Conservation (phyloP, 306 rosid species). For the Sicyos baderoa region DNA sequence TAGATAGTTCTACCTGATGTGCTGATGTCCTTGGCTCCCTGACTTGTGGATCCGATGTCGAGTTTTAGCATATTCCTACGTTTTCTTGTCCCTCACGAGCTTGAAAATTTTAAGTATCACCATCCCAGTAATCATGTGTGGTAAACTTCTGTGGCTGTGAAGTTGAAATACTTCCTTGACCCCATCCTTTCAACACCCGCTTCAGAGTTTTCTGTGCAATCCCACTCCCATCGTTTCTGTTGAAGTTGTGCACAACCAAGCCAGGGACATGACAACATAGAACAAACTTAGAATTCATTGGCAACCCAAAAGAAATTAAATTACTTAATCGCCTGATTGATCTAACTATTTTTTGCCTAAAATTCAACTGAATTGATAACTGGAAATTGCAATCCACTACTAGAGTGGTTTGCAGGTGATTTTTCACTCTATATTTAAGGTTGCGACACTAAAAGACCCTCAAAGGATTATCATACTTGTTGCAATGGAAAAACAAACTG, state of each 20-base stretch:
- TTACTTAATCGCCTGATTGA: background rate
- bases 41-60: background rate
- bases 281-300: background rate
- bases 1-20: slow-evolving; percentile 18
- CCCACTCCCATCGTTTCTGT: slow-evolving; percentile 72
- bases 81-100: slow-evolving; percentile 9
- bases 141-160: slow-evolving; percentile 38
- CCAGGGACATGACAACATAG: background rate
- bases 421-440: background rate
- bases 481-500: background rate
- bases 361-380: slow-evolving; percentile 8
- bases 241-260: slow-evolving; percentile 17
- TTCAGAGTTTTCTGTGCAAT: slow-evolving; percentile 57
- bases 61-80: background rate
- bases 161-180: slow-evolving; percentile 48
- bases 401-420: background rate
- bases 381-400: background rate
- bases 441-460: background rate
- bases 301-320: background rate
- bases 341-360: background rate
- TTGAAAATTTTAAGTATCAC: slow-evolving; percentile 19
- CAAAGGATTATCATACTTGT: background rate
- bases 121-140: slow-evolving; percentile 43
- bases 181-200: slow-evolving; percentile 83
- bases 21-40: background rate